Conservation (phyloP, 371 early-diverging fungal genomes). For the Haplosporangium sp. region DNA sequence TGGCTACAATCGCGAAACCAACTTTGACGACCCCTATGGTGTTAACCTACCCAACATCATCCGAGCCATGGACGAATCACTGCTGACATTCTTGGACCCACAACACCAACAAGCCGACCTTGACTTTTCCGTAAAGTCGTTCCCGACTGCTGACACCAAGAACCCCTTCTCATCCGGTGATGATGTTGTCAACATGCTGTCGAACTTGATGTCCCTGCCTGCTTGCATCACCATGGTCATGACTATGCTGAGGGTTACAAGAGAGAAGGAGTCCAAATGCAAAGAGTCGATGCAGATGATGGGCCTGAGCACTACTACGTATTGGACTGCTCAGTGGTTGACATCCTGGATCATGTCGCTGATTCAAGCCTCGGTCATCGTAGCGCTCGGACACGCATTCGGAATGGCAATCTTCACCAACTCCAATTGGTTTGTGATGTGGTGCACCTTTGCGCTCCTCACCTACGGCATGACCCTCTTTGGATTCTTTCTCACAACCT, state of each 20-base stretch:
- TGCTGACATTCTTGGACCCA: constrained; percentile 54
- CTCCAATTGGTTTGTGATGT: constrained; percentile 61
- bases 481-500: constrained; percentile 71
- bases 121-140: constrained; percentile 36
- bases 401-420: constrained; percentile 65
- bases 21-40: constrained; percentile 62
- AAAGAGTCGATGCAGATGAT: constrained; percentile 77
- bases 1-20: constrained; percentile 12
- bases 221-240: constrained; percentile 64
- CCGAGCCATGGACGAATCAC: constrained; percentile 75
- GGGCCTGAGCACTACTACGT: constrained; percentile 66
- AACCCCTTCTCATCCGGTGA: constrained; percentile 25
- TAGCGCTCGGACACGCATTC: constrained; percentile 66
- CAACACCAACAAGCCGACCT: constrained; percentile 32
- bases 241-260: constrained; percentile 64
- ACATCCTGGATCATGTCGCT: constrained; percentile 63
- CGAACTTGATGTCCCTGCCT: constrained; percentile 68
- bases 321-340: constrained; percentile 71
- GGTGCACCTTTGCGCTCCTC: constrained; percentile 71
- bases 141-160: constrained; percentile 22
- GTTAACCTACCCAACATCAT: constrained; percentile 61
- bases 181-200: constrained; percentile 56
- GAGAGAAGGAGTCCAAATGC: constrained; percentile 75
- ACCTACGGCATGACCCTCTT: constrained; percentile 74
- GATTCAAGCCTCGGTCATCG: constrained; percentile 65